These are phyloP conservation scores for Phytophthora aleatoria DNA, from an alignment of 352 stramenopile species.

Conservation along the genomic window DNA sequence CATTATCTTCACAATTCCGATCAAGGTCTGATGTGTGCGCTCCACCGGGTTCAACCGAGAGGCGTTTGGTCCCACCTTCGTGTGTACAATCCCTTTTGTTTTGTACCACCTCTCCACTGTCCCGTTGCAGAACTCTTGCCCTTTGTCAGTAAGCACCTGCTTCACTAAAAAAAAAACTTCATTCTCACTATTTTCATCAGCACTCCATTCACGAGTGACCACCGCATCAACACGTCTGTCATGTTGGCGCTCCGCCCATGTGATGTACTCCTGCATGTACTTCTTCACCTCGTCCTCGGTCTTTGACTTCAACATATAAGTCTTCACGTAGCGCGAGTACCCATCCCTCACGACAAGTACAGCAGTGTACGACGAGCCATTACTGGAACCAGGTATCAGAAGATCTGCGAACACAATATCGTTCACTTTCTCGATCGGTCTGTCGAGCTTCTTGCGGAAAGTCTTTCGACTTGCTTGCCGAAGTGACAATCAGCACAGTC, in stretches of 20 bases:
- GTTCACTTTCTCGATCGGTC: neutral
- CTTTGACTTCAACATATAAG: constrained; percentile 1
- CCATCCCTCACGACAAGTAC: constrained; percentile 1
- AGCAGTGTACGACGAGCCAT: neutral
- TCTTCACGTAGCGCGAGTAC: constrained; percentile 4
- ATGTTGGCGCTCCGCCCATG: constrained; percentile 14
- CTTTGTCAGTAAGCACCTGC: constrained; percentile 3
- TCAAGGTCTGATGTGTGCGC: constrained; percentile 1
- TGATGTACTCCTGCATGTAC: constrained; percentile 8
- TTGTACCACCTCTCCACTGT: constrained; percentile 9
- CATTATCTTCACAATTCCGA: constrained; percentile 13
- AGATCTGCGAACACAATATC: neutral
- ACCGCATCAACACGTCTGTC: neutral
- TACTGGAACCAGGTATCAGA: neutral
- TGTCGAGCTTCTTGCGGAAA: neutral
- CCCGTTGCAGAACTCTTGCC: constrained; percentile 10
- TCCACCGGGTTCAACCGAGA: constrained; percentile 6
- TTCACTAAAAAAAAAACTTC: neutral
- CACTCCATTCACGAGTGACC: neutral
- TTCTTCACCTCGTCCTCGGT: constrained; percentile 9
- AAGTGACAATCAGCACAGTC: neutral
- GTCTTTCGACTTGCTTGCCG: neutral
- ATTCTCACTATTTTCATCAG: neutral
- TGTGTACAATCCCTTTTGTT: constrained; percentile 12
- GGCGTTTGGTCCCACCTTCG: constrained; percentile 3